Base-by-base conservation (phyloP, 768 basidiomycete genomes). In the Collybiopsis confluens region DNA sequence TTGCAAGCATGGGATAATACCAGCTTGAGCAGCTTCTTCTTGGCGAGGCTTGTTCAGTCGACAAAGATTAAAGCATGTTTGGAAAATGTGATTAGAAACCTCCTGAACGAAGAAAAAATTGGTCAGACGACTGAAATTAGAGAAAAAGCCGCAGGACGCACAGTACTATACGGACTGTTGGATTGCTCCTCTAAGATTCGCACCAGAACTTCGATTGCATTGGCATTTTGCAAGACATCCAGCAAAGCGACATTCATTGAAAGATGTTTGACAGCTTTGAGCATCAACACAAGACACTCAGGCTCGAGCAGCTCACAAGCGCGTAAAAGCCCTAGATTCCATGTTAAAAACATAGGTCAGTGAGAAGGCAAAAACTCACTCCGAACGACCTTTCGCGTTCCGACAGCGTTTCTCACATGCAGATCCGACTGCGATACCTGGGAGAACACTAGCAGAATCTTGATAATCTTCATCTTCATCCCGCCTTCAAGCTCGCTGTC, bases 381-480 rank as follows among this genome's bases (percentile, higher is more conserved):
- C 64, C 91, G 78, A 38, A 97, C 78, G 53, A 97, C 89, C 65
- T 90, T 91, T 58, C 97, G 75, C 2, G 88, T 92, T 1, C 92
- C 94, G 56, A 99, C 75, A 4, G 94, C 94, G 66, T 92, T 92
- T 37, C 93, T 82, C 4, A 98, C 92, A 64, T 96, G 90, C 43
- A 87, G 84, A 67, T 99, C 96, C 15, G 88, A 90, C 63, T 98
- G 96, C n/a, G 92, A 90, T 2, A 93, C 92, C 64, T 98, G 94
- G 50, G 90, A 93, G 70, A 98, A 98, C 10, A 98, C 87, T 53
- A 92, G 69, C 44, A 94, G 61, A 58, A 97, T 90, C 62, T 90
- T 85, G 50, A 97, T 88, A 52, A 96, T 91, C 75, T 95, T 91
- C 70, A 78, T 77, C 73, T 92, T 93, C 74, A 85, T 90, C 57